These are phyloP conservation scores for Penicillium sp. DNA, from an alignment of 2,329 filamentous ascomycete genomes.

Conservation along the genomic window DNA sequence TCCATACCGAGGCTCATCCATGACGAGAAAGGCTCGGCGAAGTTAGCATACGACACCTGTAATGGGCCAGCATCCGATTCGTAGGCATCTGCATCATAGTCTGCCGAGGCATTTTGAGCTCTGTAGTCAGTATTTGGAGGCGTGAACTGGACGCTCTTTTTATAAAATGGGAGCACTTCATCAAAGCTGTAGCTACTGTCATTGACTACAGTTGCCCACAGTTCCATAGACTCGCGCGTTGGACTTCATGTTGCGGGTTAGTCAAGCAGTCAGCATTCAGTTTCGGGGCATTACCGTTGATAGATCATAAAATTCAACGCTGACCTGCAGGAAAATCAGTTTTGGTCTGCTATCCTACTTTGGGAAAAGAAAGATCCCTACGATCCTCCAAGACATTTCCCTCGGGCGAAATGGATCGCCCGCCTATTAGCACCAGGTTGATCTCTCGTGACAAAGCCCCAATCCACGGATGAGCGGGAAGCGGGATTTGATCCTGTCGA, in stretches of 20 bases:
- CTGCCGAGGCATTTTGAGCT: constrained; percentile 25
- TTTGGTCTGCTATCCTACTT: not conserved
- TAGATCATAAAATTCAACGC: constrained; percentile 33
- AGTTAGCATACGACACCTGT: constrained; percentile 45
- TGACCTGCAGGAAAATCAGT: constrained; percentile 13
- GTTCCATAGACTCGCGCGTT: constrained; percentile 22
- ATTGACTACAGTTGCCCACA: constrained; percentile 29
- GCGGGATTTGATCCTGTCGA: constrained; percentile 25
- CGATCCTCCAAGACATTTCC: constrained; percentile 31
- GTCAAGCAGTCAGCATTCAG: not conserved
- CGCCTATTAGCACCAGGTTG: constrained; percentile 26
- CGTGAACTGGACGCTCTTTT: constrained; percentile 28
- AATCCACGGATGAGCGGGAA: constrained; percentile 17
- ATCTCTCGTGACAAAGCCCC: constrained; percentile 25
- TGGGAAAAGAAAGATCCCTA: constrained; percentile 6
- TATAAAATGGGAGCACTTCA: constrained; percentile 24
- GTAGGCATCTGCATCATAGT: constrained; percentile 26
- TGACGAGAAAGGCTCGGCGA: constrained; percentile 39
- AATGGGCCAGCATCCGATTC: constrained; percentile 35
- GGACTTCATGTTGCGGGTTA: constrained; percentile 11
- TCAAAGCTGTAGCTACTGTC: constrained; percentile 32
- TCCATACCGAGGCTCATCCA: constrained; percentile 42
- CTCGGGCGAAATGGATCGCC: constrained; percentile 26
- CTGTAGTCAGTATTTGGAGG: constrained; percentile 22
- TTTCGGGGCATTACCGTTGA: constrained; percentile 19